These are phyloP conservation scores for Ceratocystis destructans DNA, from an alignment of 2,329 filamentous ascomycete genomes.

Conservation along the genomic window DNA sequence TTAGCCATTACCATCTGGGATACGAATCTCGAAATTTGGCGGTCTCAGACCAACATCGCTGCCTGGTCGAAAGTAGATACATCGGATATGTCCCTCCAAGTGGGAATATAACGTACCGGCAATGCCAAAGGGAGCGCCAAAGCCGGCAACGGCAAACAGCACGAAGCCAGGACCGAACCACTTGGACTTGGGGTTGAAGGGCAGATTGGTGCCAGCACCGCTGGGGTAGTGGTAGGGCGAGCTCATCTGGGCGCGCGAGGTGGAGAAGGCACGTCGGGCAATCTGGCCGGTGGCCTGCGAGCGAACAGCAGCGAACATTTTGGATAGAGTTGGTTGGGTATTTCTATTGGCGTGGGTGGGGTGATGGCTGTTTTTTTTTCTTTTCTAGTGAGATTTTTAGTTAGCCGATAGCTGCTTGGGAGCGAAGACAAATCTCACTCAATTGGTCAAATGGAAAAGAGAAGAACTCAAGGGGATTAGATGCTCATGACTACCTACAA, in stretches of 20 bases:
- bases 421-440: background rate
- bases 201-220: constrained; percentile 85
- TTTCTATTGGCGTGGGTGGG: constrained; percentile 26
- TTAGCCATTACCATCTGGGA: background rate
- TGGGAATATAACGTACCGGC: constrained; percentile 35
- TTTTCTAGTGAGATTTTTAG: background rate
- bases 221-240: constrained; percentile 98
- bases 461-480: no score
- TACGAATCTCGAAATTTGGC: background rate
- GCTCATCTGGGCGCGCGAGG: constrained; percentile 69
- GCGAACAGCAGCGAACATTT: constrained; percentile 72
- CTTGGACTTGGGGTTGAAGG: constrained; percentile 89
- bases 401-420: background rate
- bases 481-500: constrained; percentile 4
- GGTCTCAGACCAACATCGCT: background rate
- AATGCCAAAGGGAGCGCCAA: constrained; percentile 50
- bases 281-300: constrained; percentile 44
- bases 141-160: constrained; percentile 47
- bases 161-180: constrained; percentile 77
- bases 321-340: constrained; percentile 14
- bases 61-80: background rate
- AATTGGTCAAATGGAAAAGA: no score
- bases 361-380: constrained; percentile 18
- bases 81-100: background rate
- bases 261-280: constrained; percentile 86